These are phyloP conservation scores for Hypholoma sublateritium DNA, from an alignment of 768 basidiomycete genomes.

Conservation along the genomic window DNA sequence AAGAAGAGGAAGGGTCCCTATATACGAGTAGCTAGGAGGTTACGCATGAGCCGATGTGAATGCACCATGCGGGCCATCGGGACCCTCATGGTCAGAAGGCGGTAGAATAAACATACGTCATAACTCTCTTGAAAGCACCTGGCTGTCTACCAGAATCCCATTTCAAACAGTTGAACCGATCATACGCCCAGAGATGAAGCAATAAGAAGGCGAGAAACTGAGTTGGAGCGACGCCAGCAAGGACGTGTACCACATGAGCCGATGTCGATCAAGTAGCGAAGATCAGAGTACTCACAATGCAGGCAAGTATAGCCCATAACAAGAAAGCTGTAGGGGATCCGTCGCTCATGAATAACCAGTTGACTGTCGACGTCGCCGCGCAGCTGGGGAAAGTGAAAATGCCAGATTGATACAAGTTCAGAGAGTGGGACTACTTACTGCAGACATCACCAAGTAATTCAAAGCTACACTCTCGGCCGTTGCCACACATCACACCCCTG, in stretches of 20 bases:
- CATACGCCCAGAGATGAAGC: slow-evolving; percentile 80
- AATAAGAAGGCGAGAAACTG: slow-evolving; percentile 71
- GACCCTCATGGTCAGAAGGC: neutral
- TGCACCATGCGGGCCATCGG: slow-evolving; percentile 14
- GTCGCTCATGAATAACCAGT: slow-evolving; percentile 55
- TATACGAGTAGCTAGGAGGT: slow-evolving; percentile 67
- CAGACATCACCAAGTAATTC: slow-evolving; percentile 10
- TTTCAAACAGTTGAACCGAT: slow-evolving; percentile 70
- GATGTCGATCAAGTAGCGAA: neutral
- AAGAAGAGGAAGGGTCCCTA: slow-evolving; percentile 66
- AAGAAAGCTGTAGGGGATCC: slow-evolving; percentile 76
- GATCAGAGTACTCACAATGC: slow-evolving; percentile 53
- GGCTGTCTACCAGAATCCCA: slow-evolving; percentile 78
- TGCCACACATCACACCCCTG: slow-evolving; percentile 8
- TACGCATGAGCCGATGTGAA: slow-evolving; percentile 16
- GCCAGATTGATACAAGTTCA: slow-evolving; percentile 26
- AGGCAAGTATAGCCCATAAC: slow-evolving; percentile 72
- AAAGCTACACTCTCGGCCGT: slow-evolving; percentile 5
- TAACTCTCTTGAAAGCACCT: slow-evolving; percentile 84
- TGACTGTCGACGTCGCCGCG: slow-evolving; percentile 7
- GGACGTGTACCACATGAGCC: slow-evolving; percentile 29
- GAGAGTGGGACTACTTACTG: neutral
- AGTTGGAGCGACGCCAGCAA: slow-evolving; percentile 7
- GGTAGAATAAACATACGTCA: slow-evolving; percentile 60
- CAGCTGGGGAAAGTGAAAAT: slow-evolving; percentile 20